Conservation (phyloP, 768 basidiomycete species). For the Amanita polypyramis region DNA sequence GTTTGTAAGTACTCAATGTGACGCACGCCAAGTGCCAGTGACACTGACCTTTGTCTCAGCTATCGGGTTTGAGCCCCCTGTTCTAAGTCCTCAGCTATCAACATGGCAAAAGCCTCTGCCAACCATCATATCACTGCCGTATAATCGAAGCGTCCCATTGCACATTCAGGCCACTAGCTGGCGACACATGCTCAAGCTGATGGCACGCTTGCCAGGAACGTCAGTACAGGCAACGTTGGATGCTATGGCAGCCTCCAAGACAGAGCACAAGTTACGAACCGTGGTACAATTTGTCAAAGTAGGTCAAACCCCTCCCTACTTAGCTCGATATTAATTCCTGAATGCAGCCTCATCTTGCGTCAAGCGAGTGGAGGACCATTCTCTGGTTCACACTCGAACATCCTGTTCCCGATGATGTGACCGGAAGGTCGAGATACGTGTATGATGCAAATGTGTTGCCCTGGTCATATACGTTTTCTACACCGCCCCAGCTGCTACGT, state of each 20-base stretch:
- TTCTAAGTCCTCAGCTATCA: slow-evolving; percentile 33
- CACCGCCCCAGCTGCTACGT: slow-evolving; percentile 49
- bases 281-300: slow-evolving; percentile 78
- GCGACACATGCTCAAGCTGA: slow-evolving; percentile 62
- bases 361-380: slow-evolving; percentile 61
- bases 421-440: slow-evolving; percentile 38
- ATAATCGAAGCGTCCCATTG: slow-evolving; percentile 54
- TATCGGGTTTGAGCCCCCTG: slow-evolving; percentile 54
- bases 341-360: slow-evolving; percentile 44
- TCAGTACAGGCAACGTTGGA: slow-evolving; percentile 64
- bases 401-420: slow-evolving; percentile 38
- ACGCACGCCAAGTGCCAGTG: not conserved
- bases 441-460: slow-evolving; percentile 59
- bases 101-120: slow-evolving; percentile 51
- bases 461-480: slow-evolving; percentile 57
- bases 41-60: slow-evolving; percentile 28
- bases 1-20: slow-evolving; percentile 43
- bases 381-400: slow-evolving; percentile 73
- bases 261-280: slow-evolving; percentile 51
- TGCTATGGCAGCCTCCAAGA: slow-evolving; percentile 46
- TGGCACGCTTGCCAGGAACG: slow-evolving; percentile 64
- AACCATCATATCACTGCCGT: slow-evolving; percentile 64
- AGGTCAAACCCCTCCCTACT: slow-evolving; percentile 11
- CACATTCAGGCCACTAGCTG: slow-evolving; percentile 69
- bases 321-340: not conserved